Conservation (phyloP, 768 basidiomycete species). For the Kwoniella dendrophila region DNA sequence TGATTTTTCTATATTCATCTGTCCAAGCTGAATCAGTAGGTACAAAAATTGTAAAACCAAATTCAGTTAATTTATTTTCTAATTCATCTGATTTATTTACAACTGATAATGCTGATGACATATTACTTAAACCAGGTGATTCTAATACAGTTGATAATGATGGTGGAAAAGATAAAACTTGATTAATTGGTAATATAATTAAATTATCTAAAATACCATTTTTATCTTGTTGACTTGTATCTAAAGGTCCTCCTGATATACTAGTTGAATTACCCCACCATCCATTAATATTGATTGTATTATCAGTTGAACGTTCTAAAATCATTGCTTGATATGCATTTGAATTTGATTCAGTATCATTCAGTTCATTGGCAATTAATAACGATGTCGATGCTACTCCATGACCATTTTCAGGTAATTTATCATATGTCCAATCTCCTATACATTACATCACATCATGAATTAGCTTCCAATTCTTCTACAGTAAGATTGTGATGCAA, state of each 20-base stretch:
- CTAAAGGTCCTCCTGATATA: conserved; percentile 31
- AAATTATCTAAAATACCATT: conserved; percentile 27
- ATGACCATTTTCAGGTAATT: neutral
- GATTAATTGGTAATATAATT: conserved; percentile 41
- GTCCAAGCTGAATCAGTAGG: conserved; percentile 42
- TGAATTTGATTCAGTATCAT: conserved; percentile 2
- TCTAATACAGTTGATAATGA: conserved; percentile 10
- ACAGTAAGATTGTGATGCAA: neutral
- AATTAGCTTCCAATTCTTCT: neutral
- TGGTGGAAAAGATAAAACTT: conserved; percentile 36
- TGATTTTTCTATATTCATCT: conserved; percentile 17
- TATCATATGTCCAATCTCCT: conserved; percentile 5
- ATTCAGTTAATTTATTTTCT: conserved; percentile 26
- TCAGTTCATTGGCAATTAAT: conserved; percentile 2
- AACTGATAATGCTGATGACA: conserved; percentile 20
- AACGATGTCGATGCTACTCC: conserved; percentile 8
- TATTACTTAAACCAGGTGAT: conserved; percentile 13
- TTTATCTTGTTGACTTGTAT: conserved; percentile 11
- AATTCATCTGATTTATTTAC: conserved; percentile 22
- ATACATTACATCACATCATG: neutral
- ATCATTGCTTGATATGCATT: conserved; percentile 28
- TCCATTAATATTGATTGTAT: conserved; percentile 15
- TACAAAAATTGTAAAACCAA: conserved; percentile 49
- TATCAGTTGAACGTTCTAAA: conserved; percentile 21
- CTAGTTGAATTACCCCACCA: conserved; percentile 34